Evolutionary conservation across 768 basidiomycete genomes (phyloP).

Genomic region (Sporobolomyces pararoseus): DNA sequence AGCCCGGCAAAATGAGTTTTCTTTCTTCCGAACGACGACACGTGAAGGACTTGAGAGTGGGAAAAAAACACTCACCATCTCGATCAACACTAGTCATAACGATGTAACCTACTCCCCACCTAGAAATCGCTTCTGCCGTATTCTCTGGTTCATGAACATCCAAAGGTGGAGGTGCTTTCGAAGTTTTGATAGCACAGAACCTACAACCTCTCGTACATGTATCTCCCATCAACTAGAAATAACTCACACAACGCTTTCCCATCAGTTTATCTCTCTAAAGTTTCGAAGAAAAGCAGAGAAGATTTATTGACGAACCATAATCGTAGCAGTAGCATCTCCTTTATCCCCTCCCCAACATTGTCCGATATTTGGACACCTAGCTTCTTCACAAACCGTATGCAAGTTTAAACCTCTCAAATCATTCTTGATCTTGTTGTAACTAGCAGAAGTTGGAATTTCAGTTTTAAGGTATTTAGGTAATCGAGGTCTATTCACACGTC

Average conservation of each 20-base stretch:
- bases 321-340: slow-evolving; percentile 85
- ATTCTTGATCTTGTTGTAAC: slow-evolving; percentile 88
- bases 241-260: too few species aligned
- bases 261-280: too few species aligned
- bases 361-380: slow-evolving; percentile 98
- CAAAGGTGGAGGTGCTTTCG: slow-evolving; percentile 75
- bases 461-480: slow-evolving; percentile 44
- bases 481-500: slow-evolving; percentile 19
- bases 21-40: too few species aligned
- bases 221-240: slow-evolving; percentile 86
- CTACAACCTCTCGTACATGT: slow-evolving; percentile 96
- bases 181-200: slow-evolving; percentile 97
- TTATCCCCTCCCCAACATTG: slow-evolving; percentile 90
- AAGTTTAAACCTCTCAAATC: slow-evolving; percentile 85
- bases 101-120: slow-evolving; percentile 97
- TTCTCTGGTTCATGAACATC: slow-evolving; percentile 97
- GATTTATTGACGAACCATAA: slow-evolving; percentile 66
- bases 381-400: slow-evolving; percentile 98
- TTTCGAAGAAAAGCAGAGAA: not conserved
- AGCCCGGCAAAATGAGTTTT: too few species aligned
- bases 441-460: slow-evolving; percentile 65
- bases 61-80: slow-evolving; percentile 63
- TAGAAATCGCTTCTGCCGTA: slow-evolving; percentile 93
- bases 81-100: slow-evolving; percentile 94
- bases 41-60: too few species aligned